Base-by-base conservation (phyloP, 2,329 filamentous ascomycete genomes). In the Cladobotryum mycophilum region DNA sequence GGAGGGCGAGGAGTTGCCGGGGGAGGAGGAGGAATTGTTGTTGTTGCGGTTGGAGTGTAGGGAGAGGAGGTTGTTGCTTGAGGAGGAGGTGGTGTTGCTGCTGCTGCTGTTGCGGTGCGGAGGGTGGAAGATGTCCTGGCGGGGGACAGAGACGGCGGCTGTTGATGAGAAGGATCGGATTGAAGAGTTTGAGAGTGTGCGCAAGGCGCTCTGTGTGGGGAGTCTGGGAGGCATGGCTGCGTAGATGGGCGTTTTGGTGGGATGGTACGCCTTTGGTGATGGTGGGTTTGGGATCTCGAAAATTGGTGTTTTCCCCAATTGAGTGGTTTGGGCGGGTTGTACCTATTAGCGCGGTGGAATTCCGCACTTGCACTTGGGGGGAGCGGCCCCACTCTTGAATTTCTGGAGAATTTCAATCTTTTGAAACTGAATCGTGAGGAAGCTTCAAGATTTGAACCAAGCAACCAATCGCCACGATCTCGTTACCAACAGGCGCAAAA, bases 211-310 rank as follows among this genome's bases (percentile, higher is more conserved):
- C 18, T 20, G 20, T 20, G 51, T 36, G 17, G 67, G 61, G 60
- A 74, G 62, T 58, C 70, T 63, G 15, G 69, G 69, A 50, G 70
- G 67, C 73, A 76, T 76, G 17, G 8, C 4, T 30, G 18, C n/a
- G 42, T 18, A 20, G 43, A n/a, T 40, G 44, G 35, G 5, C 18
- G 5, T 34, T 37, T 22, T 48, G 50, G 46, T 48, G 50, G 18
- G 36, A 45, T 52, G 46, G 48, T n/a, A n/a, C 20, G 17, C 20
- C 17, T 9, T 8, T 25, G 41, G 41, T 22, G 41, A 25, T 42
- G 41, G 20, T 13, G 20, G 7, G 40, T 18, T 18, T n/a, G n/a
- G n/a, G 18, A 4, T 17, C 18, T 18, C 40, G 18, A 42, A 42
- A 20, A 14, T 25, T 42, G 41, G 41, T 42, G 17, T 25, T 22